A percentile compares a stretch with the other conserved stretches of the same genome.
phyloP scores from a whole-genome alignment of 129 eudicot species.

The Arctium minus region DNA sequence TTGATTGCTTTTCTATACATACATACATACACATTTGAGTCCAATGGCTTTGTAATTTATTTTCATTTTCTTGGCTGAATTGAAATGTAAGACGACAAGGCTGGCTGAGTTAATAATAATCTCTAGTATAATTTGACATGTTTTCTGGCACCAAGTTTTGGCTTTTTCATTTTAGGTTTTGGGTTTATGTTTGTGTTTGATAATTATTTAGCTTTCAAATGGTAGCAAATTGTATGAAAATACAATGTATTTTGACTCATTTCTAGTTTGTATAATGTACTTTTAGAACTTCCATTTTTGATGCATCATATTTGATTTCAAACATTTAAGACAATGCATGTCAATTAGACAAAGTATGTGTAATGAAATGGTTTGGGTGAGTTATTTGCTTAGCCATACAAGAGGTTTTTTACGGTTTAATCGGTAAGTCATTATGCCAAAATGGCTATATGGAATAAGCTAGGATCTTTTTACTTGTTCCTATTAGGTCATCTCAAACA shows the following conservation, averaged over 20 bases:
- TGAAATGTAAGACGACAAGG: background rate
- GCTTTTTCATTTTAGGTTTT: background rate
- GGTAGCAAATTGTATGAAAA: background rate
- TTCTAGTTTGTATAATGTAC: background rate
- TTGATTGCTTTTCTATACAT: background rate
- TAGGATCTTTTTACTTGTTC: too few species aligned
- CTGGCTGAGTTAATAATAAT: constrained; percentile 9
- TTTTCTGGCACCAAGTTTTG: background rate
- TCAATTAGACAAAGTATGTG: background rate
- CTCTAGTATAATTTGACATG: constrained; percentile 4
- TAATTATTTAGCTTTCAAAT: background rate
- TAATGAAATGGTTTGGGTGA: background rate
- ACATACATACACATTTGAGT: background rate
- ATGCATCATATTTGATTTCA: background rate
- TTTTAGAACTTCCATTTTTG: background rate
- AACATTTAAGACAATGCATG: background rate
- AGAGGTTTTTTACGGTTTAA: background rate
- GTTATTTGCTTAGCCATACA: too few species aligned
- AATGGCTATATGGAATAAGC: too few species aligned
- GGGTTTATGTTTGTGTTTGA: background rate
- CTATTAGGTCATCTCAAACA: too few species aligned
- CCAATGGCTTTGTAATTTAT: constrained; percentile 24
- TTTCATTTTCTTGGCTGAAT: background rate
- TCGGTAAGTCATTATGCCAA: background rate
- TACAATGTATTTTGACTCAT: background rate